Evolutionary conservation across 2,329 filamentous ascomycete genomes (phyloP), one percentile per base, ranked within the genome.

Genomic region (Cercospora janseana): DNA sequence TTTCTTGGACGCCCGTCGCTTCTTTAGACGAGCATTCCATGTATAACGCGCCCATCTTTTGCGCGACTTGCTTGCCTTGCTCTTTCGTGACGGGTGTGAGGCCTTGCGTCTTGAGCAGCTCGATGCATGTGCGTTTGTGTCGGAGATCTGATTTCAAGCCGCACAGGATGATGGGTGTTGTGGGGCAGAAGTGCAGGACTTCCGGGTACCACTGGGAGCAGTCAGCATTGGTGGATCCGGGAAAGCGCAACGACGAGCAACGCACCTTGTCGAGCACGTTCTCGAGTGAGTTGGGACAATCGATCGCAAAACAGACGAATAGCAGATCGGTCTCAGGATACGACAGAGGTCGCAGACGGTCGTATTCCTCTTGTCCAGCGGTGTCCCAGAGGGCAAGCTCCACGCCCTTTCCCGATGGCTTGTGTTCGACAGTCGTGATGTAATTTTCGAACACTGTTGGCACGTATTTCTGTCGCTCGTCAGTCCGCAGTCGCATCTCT

Each of bases 361-460:
- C 93, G 70, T 98, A 98, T 74, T 97, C 93, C 72, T 98, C 93
- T 73, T 98, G 93, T 29, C 93, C 93, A 63, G 93, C 93, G 21
- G 93, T 98, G 73, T 98, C 93, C 93, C 93, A 98, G 45, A 98
- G 80, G 31, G 93, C 93, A 55, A 98, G 82, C 75, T 98, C 93
- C 60, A 98, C 90, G 51, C 86, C 91, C 79, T 96, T 97, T 66
- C 92, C 91, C 9, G 86, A 88, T 35, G 84, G 82, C 58, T 84
- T 82, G 73, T 98, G 93, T 53, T 85, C 87, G 50, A 92, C 94
- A 71, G 95, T 92, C 47, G 93, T 96, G 74, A 98, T 97, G 81
- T 98, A 98, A 77, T 98, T 98, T 69, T 98, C 93, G 70, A 98
- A 98, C 45, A 98, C 93, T 2, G 93, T 98, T 3, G 93, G 93